A percentile compares a stretch with the other conserved stretches of the same genome.
These are phyloP conservation scores for Pseudocercospora fuligena DNA, from an alignment of 2,329 filamentous ascomycete species.

Conservation along the genomic window DNA sequence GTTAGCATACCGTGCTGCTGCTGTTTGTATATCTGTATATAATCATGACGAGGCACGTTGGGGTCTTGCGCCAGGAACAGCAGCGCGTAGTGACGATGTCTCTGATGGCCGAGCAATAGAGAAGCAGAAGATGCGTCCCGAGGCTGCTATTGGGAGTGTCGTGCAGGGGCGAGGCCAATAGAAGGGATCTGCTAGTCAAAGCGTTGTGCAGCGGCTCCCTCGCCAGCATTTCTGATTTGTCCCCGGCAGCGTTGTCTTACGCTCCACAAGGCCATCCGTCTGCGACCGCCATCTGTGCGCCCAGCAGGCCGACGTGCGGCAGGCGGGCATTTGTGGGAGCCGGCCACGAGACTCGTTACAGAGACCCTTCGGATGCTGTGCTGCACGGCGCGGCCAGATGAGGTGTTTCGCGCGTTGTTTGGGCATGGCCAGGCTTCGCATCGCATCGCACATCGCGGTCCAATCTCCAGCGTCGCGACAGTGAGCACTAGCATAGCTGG, in stretches of 20 bases:
- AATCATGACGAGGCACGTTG: not conserved
- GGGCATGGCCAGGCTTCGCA: not conserved
- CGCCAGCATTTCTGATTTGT: conserved; percentile 25
- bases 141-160: conserved; percentile 29
- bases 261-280: conserved; percentile 19
- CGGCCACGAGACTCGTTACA: conserved; percentile 11
- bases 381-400: not conserved
- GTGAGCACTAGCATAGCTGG: conserved; percentile 6
- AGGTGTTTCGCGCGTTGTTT: conserved; percentile 2
- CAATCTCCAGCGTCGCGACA: too few relatives aligned
- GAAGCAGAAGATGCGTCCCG: conserved; percentile 19
- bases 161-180: conserved; percentile 18
- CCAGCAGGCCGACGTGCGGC: conserved; percentile 4
- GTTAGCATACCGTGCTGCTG: not conserved
- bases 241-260: conserved; percentile 16
- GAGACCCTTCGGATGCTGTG: not conserved
- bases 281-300: conserved; percentile 18
- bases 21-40: conserved; percentile 2
- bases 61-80: not conserved
- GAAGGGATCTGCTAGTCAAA: conserved; percentile 24
- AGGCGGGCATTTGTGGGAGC: conserved; percentile 9
- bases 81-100: conserved; percentile 11
- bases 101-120: conserved; percentile 25
- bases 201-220: conserved; percentile 25
- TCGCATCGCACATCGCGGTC: not conserved